These are phyloP conservation scores for Talaromyces sp. DNA, from an alignment of 2,329 filamentous ascomycete genomes.

Conservation along the genomic window DNA sequence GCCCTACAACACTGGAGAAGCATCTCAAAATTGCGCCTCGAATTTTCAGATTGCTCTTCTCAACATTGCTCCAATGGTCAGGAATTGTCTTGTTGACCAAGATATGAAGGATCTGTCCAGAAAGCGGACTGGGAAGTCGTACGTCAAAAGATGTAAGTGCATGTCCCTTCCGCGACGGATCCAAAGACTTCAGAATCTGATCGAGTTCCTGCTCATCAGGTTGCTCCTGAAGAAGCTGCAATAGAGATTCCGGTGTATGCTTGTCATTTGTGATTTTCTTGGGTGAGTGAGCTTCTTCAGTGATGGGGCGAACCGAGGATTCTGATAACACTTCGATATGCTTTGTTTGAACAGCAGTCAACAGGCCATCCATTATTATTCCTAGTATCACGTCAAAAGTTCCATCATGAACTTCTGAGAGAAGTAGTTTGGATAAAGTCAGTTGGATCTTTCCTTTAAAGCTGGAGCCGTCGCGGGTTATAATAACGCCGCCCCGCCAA, in stretches of 20 bases:
- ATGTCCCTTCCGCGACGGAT: conserved; percentile 26
- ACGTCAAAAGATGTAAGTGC: conserved; percentile 49
- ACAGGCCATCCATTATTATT: conserved; percentile 33
- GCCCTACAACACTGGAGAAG: conserved; percentile 66
- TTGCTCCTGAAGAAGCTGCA: conserved; percentile 37
- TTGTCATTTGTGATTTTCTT: neutral
- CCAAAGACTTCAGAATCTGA: conserved; percentile 30
- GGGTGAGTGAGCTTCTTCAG: neutral
- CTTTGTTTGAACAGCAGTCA: conserved; percentile 36
- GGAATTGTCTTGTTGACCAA: conserved; percentile 70
- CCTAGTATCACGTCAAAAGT: neutral
- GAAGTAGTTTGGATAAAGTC: neutral
- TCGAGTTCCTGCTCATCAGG: conserved; percentile 33
- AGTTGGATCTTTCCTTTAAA: conserved; percentile 10
- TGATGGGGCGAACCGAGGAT: neutral
- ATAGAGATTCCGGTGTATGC: conserved; percentile 16
- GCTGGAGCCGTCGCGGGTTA: conserved; percentile 25
- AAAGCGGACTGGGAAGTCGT: conserved; percentile 58
- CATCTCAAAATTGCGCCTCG: conserved; percentile 54
- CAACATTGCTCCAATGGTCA: conserved; percentile 71
- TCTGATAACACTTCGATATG: conserved; percentile 20
- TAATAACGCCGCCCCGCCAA: conserved; percentile 8
- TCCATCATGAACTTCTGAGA: neutral
- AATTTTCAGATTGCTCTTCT: conserved; percentile 25
- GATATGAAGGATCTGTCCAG: conserved; percentile 68